Conservation (phyloP, 352 stramenopile species). For the Pythium pyrilobum region DNA sequence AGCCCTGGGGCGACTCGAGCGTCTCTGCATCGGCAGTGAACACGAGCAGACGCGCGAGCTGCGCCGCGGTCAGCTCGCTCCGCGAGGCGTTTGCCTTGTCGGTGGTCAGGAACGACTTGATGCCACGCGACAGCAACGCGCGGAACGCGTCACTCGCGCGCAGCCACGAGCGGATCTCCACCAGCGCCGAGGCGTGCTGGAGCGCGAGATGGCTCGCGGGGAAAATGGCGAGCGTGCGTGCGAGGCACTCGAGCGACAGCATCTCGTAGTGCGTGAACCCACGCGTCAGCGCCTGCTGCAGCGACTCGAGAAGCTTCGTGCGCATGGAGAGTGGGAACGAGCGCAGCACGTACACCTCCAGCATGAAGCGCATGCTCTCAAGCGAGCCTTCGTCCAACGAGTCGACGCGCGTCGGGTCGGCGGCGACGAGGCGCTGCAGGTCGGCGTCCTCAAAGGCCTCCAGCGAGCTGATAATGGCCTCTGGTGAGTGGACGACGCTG, state of each 20-base stretch:
- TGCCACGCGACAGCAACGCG: not conserved
- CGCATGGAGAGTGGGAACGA: conserved; percentile 70
- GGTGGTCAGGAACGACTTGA: conserved; percentile 4
- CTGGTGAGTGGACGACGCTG: conserved; percentile 50
- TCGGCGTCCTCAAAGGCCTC: conserved; percentile 40
- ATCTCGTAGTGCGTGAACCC: conserved; percentile 35
- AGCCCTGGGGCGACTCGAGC: not conserved
- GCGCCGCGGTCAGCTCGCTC: not conserved
- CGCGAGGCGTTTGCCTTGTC: not conserved
- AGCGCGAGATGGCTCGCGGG: conserved; percentile 28
- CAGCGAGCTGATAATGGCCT: conserved; percentile 66
- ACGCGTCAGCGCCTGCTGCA: conserved; percentile 47
- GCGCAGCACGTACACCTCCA: conserved; percentile 69
- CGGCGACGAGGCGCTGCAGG: conserved; percentile 7
- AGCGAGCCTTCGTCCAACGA: conserved; percentile 30
- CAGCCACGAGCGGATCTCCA: conserved; percentile 11
- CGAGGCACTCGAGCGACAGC: conserved; percentile 36
- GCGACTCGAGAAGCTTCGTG: conserved; percentile 36
- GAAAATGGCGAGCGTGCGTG: conserved; percentile 51
- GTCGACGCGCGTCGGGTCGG: not conserved
- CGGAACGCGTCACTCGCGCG: conserved; percentile 4
- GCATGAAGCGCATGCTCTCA: conserved; percentile 54
- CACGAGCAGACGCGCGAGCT: conserved; percentile 15
- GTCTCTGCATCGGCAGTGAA: conserved; percentile 10
- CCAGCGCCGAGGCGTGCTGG: conserved; percentile 21